Evolutionary conservation across 169 alveolate genomes (phyloP), one percentile per base, ranked within the genome.

Genomic region (Plasmodium adleri): DNA sequence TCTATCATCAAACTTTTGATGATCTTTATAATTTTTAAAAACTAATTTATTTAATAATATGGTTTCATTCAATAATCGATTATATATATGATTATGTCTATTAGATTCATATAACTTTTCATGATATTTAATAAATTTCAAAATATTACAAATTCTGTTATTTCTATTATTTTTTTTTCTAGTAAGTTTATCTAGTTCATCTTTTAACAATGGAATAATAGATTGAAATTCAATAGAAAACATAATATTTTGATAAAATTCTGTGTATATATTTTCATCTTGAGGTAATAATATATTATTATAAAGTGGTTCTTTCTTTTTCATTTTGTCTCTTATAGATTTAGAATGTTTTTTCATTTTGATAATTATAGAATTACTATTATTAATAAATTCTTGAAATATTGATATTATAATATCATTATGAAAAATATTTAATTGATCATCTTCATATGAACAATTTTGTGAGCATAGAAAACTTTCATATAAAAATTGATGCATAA

Each of bases 401-500:
- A 6, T 49, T 72, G 47, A 17, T n/a, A 54, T 72, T 8, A 72
- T 32, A n/a, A 72, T 50, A 12, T 72, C 83, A 20, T 72, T 54
- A 52, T 49, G 32, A 72, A 72, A 72, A 24, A 72, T 59, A 59
- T 72, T 39, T 15, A 72, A 20, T 67, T 67, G 17, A 1, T 72
- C 47, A 13, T 72, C 83, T 52, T 22, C 50, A 52, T 28, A 32
- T 26, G 83, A 32, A 66, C 83, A 72, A 26, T 43, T 39, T 47
- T 72, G 68, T 7, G 24, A 28, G 32, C 83, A 72, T 72, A 72
- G 22, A 72, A 72, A 72, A 59, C n/a, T 72, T 54, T 59, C 64
- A 72, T 72, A 72, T 72, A 47, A 20, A 59, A 72, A 72, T n/a
- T 72, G 83, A 59, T 72, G 83, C 83, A 72, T 47, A 72, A 72